These are phyloP conservation scores for Kluyveromyces starmeri DNA, from an alignment of 805 yeast species.

Conservation along the genomic window DNA sequence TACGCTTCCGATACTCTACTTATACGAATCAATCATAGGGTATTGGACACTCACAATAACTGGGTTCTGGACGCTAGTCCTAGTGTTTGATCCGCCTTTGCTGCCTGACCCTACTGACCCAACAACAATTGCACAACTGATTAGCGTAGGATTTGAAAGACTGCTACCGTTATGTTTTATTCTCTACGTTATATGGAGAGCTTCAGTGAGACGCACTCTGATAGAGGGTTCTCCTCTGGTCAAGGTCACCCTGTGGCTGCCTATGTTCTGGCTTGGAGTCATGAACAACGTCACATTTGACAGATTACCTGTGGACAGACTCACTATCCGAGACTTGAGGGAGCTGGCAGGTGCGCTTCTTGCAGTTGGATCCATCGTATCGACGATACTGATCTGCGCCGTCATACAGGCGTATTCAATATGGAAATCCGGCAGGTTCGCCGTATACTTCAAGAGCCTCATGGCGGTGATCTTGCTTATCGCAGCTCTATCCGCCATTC, in stretches of 20 bases:
- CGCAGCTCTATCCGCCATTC: constrained; percentile 39
- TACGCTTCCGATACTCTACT: constrained; percentile 53
- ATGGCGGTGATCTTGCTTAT: constrained; percentile 35
- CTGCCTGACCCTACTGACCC: constrained; percentile 44
- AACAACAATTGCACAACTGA: constrained; percentile 44
- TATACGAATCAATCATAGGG: constrained; percentile 38
- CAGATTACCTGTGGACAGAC: constrained; percentile 76
- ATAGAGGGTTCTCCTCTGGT: constrained; percentile 34
- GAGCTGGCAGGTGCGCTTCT: constrained; percentile 69
- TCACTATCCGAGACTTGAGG: constrained; percentile 61
- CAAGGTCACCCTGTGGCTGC: constrained; percentile 51
- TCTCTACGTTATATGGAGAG: constrained; percentile 59
- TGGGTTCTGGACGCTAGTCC: constrained; percentile 77
- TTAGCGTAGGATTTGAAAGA: constrained; percentile 66
- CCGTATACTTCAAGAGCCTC: constrained; percentile 50
- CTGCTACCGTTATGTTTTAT: constrained; percentile 68
- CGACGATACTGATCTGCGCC: constrained; percentile 44
- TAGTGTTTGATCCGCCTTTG: constrained; percentile 75
- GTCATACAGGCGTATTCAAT: constrained; percentile 66
- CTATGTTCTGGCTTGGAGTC: constrained; percentile 75
- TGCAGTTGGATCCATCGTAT: constrained; percentile 47
- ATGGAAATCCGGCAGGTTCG: constrained; percentile 71
- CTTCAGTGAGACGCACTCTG: constrained; percentile 44
- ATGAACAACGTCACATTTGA: constrained; percentile 85
- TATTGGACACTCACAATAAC: constrained; percentile 54